Evolutionary conservation across 2,329 filamentous ascomycete species (phyloP), one percentile per base, ranked within the genome.

Genomic region (Diaporthe australafricana): DNA sequence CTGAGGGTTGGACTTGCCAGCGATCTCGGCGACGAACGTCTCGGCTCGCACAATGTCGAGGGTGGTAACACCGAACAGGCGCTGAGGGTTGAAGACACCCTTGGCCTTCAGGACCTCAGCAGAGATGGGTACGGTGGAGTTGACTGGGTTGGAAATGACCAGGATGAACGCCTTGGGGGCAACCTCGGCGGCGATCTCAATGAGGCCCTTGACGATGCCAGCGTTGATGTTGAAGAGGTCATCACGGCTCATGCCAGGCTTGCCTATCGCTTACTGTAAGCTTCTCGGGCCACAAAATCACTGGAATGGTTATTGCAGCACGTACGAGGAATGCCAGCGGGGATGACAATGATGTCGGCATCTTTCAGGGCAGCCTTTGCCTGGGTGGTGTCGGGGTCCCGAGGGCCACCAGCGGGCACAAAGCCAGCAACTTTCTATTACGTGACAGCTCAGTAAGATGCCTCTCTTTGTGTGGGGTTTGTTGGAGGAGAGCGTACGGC

Each of bases 191-290:
- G 94, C 91, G 68, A 93, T 92, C 88, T 97, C 93, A 78, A 97
- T 92, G 77, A 99, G 89, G 78, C 94, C 95, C 86, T 96, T 94
- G 81, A 99, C 96, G 81, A 99, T 99, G 79, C 95, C 94, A 74
- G 96, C 96, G 84, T 99, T 99, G 89, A 98, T 98, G 87, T 98
- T 98, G 93, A 99, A 99, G 73, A 99, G 94, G 82, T 98, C 96
- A 80, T 99, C 96, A 87, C 96, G 95, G 84, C 94, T 98, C 96
- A 99, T 99, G 80, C 96, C 96, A 79, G 96, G 96, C 90, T 98
- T 98, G 86, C 96, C 96, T 98, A 76, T 68, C 9, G 35, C 25
- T 30, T 5, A n/a, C 47, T 74, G 57, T 73, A 38, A 73, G 63
- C 30, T 75, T 63, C 12, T n/a, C 22, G 8, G 17, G 16, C 17